These are phyloP conservation scores for Taphrina sp. DNA, from an alignment of 1,139 yeast species.

Conservation along the genomic window DNA sequence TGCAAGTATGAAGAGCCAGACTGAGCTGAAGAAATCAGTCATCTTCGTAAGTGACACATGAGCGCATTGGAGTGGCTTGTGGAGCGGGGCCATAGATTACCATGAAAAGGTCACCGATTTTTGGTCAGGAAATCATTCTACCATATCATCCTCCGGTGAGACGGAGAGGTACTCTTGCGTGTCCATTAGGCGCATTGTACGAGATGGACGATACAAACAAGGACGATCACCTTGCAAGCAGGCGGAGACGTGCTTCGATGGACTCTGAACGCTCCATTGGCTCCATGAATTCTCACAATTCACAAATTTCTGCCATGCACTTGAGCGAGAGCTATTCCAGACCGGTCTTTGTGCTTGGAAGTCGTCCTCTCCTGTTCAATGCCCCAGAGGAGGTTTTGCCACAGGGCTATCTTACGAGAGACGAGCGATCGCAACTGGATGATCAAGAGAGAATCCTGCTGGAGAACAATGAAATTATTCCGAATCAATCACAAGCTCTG, in stretches of 20 bases:
- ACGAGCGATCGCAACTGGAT: conserved; percentile 20
- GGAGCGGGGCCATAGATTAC: too few species aligned
- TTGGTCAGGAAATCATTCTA: too few species aligned
- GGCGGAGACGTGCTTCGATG: background rate
- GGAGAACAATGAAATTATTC: conserved; percentile 25
- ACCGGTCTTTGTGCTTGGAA: conserved; percentile 26
- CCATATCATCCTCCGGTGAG: too few species aligned
- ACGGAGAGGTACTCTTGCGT: too few species aligned
- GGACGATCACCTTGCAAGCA: conserved; percentile 1
- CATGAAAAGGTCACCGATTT: too few species aligned
- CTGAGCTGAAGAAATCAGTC: too few species aligned
- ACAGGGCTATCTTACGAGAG: conserved; percentile 26
- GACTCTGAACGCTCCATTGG: conserved; percentile 14
- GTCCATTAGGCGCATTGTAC: too few species aligned
- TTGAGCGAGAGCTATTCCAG: conserved; percentile 27
- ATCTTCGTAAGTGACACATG: too few species aligned
- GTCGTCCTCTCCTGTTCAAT: conserved; percentile 15
- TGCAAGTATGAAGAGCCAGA: too few species aligned
- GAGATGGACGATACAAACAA: too few species aligned
- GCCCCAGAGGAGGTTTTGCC: conserved; percentile 19
- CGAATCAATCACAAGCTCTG: conserved; percentile 16
- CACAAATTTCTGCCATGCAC: conserved; percentile 23
- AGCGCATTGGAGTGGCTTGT: too few species aligned
- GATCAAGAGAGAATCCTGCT: conserved; percentile 18
- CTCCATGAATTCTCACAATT: conserved; percentile 16